Base-by-base conservation (phyloP, 768 basidiomycete genomes). In the Hygrophoropsis aurantiaca region DNA sequence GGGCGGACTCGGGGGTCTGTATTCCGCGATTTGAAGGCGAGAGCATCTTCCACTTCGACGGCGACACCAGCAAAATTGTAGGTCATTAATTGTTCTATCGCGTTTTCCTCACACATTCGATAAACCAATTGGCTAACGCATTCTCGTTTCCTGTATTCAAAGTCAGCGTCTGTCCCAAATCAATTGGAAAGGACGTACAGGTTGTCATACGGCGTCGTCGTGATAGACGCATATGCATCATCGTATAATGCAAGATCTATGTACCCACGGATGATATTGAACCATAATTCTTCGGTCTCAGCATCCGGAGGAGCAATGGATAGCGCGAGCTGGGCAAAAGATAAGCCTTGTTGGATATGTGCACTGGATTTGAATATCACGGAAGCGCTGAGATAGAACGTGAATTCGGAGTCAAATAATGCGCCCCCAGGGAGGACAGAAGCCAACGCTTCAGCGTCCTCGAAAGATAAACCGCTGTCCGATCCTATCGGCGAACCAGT, bases 11-110 rank as follows among this genome's bases (percentile, higher is more conserved):
- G 81, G 40, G 95, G 93, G 69, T 99, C 91, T 15, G 86, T 85
- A 64, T 97, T 95, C 50, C 94, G 81, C 6, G 93, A 90, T 65
- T 97, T 95, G 74, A 94, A 97, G 16, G 87, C 79, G 34, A 99
- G 73, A 13, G 87, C 83, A 35, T 80, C 82, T 70, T 97, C 94
- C 16, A 98, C 88, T 60, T 95, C 92, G 43, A 85, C 82, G 35
- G 84, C 79, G 50, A 94, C 75, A 0, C 88, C 91, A 36, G 85
- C 76, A 60, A 97, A 98, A 58, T 90, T 90, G 58, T 91, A 84
- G 7, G 81, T 69, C 63, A 93, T 81, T 11, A 98, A 74, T 52
- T 78, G 78, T 42, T 86, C 85, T 15, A 93, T 80, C 27, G 89
- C 84, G 58, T 87, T 79, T 47, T 85, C 84, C 62, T 97, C 93